These are phyloP conservation scores for Ceraceosorus bombacis DNA, from an alignment of 1,284 basidiomycete genomes.

Conservation along the genomic window DNA sequence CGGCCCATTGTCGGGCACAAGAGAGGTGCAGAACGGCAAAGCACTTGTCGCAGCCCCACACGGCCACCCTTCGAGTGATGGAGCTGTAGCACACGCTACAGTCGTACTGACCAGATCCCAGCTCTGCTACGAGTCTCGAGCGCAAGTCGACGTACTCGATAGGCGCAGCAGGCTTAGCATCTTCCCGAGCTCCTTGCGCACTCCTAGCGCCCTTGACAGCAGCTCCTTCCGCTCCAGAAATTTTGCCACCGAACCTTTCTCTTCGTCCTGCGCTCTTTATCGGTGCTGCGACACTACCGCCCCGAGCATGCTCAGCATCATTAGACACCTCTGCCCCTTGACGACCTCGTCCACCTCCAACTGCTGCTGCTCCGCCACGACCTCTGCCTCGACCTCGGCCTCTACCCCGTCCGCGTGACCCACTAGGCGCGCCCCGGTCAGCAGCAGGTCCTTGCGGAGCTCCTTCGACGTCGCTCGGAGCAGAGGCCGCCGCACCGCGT, in stretches of 20 bases:
- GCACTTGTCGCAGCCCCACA: constrained; percentile 45
- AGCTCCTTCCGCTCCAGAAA: not conserved
- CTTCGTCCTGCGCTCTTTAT: not conserved
- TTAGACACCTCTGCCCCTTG: not conserved
- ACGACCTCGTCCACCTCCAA: not conserved
- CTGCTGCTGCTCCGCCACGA: constrained; percentile 1
- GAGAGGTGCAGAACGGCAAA: constrained; percentile 40
- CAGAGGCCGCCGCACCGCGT: no score
- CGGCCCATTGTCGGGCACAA: constrained; percentile 45
- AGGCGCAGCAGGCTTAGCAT: not conserved
- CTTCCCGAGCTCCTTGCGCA: not conserved
- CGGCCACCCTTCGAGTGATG: constrained; percentile 31
- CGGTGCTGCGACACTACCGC: not conserved
- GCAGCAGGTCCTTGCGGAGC: no score
- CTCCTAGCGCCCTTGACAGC: constrained; percentile 1
- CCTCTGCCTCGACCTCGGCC: constrained; percentile 3
- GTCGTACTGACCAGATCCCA: constrained; percentile 41
- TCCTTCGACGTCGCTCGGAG: no score
- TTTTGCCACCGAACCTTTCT: not conserved
- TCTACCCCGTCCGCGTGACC: constrained; percentile 4
- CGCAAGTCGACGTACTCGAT: constrained; percentile 39
- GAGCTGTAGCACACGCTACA: constrained; percentile 45
- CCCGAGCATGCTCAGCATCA: not conserved
- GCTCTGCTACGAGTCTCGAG: constrained; percentile 38
- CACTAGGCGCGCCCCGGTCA: not conserved